Evolutionary conservation across 139 green algal species (phyloP).

Genomic region (Pseudopediastrum boryanum): DNA sequence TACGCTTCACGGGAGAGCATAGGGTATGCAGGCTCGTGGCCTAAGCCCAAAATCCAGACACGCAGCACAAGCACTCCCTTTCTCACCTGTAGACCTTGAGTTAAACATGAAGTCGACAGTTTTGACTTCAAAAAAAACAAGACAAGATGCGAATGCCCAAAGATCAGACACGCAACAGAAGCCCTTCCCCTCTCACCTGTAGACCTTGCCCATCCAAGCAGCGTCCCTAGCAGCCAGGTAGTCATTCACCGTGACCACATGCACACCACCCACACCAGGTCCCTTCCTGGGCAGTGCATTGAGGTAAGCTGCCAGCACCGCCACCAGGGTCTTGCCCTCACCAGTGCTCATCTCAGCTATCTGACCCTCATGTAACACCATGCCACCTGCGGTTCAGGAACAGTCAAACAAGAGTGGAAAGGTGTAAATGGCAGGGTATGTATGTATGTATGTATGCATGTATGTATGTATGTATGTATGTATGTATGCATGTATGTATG

Average conservation of each 20-base stretch:
- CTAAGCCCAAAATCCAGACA: no score
- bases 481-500: not conserved
- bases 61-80: no score
- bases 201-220: constrained; percentile 87
- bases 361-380: constrained; percentile 93
- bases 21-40: no score
- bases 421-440: not conserved
- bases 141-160: no score
- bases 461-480: not conserved
- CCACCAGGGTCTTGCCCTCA: constrained; percentile 97
- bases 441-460: not conserved
- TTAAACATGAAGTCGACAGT: no score
- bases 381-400: constrained; percentile 75
- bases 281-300: constrained; percentile 59
- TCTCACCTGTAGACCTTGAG: no score
- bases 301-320: constrained; percentile 77
- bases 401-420: no score
- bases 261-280: constrained; percentile 69
- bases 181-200: constrained; percentile 42
- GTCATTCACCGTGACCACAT: constrained; percentile 94
- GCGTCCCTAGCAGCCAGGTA: constrained; percentile 88
- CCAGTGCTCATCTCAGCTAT: constrained; percentile 99
- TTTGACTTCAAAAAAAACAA: no score
- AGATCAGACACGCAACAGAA: not conserved
- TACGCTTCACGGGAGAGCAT: no score